A percentile compares a stretch with the other conserved stretches of the same genome.
These are phyloP conservation scores for Barnettozyma populi DNA, from an alignment of 805 yeast species.

Conservation along the genomic window DNA sequence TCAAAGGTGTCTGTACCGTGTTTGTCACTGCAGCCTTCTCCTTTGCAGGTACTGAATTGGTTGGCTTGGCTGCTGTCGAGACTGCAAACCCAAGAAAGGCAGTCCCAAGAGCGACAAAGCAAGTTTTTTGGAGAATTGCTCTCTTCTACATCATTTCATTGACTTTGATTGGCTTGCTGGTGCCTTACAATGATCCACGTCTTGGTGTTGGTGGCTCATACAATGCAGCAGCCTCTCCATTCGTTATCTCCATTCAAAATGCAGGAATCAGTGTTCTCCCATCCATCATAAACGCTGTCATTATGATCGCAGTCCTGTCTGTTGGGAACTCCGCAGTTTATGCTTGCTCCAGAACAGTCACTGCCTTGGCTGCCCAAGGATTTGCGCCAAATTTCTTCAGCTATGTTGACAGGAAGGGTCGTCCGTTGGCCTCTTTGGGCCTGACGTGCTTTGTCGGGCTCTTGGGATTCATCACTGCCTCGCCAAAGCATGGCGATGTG, in stretches of 20 bases:
- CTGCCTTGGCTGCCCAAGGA: conserved; percentile 47
- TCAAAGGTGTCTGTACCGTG: conserved; percentile 52
- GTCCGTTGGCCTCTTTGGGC: conserved; percentile 48
- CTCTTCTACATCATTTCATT: conserved; percentile 55
- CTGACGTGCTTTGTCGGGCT: conserved; percentile 44
- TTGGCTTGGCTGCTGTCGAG: conserved; percentile 50
- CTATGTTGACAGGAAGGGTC: conserved; percentile 44
- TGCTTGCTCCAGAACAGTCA: conserved; percentile 49
- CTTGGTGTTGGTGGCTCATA: conserved; percentile 46
- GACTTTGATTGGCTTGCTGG: conserved; percentile 55
- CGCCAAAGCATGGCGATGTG: conserved; percentile 47
- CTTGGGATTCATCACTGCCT: conserved; percentile 58
- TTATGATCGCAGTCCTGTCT: conserved; percentile 53
- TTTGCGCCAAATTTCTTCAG: conserved; percentile 43
- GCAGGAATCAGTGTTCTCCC: conserved; percentile 54
- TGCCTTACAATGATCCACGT: conserved; percentile 44
- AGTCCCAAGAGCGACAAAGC: conserved; percentile 53
- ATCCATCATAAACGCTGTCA: conserved; percentile 57
- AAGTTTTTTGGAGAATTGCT: conserved; percentile 47
- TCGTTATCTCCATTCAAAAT: conserved; percentile 56
- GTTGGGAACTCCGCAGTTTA: conserved; percentile 47
- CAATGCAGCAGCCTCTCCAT: conserved; percentile 62
- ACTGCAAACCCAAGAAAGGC: conserved; percentile 49
- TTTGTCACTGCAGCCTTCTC: conserved; percentile 49
- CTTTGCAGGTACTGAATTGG: conserved; percentile 62